These are phyloP conservation scores for Vigna trinervia DNA, from an alignment of 306 rosid species.

Conservation along the genomic window DNA sequence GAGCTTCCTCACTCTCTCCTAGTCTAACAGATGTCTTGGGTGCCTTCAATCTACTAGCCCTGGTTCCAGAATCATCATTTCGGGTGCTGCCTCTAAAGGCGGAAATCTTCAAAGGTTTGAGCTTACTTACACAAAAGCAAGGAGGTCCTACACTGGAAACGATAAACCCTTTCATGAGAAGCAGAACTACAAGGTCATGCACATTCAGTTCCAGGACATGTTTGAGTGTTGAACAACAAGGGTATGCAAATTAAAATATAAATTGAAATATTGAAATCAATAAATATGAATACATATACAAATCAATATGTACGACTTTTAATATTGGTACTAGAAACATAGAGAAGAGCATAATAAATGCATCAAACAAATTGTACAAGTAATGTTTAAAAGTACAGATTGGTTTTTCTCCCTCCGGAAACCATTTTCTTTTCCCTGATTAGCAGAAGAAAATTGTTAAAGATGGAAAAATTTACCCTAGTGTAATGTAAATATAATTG, in stretches of 20 bases:
- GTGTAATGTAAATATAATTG: slow-evolving; percentile 14
- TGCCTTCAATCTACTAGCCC: slow-evolving; percentile 64
- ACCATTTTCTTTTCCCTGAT: not conserved
- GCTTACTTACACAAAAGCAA: slow-evolving; percentile 63
- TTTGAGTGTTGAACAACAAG: not conserved
- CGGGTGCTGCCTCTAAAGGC: slow-evolving; percentile 80
- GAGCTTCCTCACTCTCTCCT: slow-evolving; percentile 71
- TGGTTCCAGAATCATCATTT: slow-evolving; percentile 61
- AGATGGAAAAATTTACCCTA: not conserved
- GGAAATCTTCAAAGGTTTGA: slow-evolving; percentile 64
- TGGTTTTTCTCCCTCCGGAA: slow-evolving; percentile 33
- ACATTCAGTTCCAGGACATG: slow-evolving; percentile 33
- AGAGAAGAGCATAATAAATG: not conserved
- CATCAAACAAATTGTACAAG: slow-evolving; percentile 31
- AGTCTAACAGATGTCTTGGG: slow-evolving; percentile 72
- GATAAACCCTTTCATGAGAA: slow-evolving; percentile 48
- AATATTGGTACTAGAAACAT: slow-evolving; percentile 32
- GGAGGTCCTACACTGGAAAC: slow-evolving; percentile 87
- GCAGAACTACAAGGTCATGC: slow-evolving; percentile 24
- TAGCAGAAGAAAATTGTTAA: slow-evolving; percentile 10
- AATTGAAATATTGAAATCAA: slow-evolving; percentile 22
- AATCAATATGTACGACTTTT: not conserved
- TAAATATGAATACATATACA: not conserved
- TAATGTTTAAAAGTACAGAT: not conserved
- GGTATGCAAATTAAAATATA: not conserved